Percentiles rank a stretch among this genome's conserved stretches.
Evolutionary conservation across 352 stramenopile genomes (phyloP).

Genomic region (Globisporangium ultimum): DNA sequence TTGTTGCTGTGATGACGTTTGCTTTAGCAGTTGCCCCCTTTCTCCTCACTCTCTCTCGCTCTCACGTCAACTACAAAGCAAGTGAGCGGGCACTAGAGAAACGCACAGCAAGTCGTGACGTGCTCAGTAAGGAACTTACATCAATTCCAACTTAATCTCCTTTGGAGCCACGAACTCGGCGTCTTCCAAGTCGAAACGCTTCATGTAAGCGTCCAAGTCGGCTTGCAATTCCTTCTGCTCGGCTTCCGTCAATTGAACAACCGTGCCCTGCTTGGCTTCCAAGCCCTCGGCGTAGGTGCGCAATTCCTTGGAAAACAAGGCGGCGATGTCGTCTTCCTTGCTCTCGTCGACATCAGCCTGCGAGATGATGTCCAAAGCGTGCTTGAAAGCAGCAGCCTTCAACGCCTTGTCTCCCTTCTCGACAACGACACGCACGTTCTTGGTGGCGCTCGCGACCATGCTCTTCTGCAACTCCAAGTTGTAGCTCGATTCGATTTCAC

Average conservation of each 20-base stretch:
- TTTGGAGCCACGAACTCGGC: conserved; percentile 78
- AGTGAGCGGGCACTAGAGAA: background rate
- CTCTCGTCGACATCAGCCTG: conserved; percentile 60
- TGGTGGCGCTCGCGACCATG: conserved; percentile 72
- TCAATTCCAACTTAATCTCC: conserved; percentile 83
- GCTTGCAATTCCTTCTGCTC: conserved; percentile 84
- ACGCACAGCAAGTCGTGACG: conserved; percentile 1
- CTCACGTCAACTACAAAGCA: background rate
- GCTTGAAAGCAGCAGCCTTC: conserved; percentile 83
- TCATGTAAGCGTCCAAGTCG: conserved; percentile 85
- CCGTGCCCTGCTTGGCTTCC: conserved; percentile 75
- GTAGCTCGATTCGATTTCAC: conserved; percentile 77
- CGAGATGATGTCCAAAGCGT: conserved; percentile 78
- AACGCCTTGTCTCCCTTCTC: conserved; percentile 83
- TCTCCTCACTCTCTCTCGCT: background rate
- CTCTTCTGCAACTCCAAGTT: conserved; percentile 82
- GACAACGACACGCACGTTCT: conserved; percentile 67
- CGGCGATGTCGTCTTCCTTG: conserved; percentile 84
- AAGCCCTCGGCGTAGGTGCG: conserved; percentile 69
- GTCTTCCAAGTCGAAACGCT: conserved; percentile 77
- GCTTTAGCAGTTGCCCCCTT: background rate
- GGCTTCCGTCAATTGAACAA: conserved; percentile 66
- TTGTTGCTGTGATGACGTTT: background rate
- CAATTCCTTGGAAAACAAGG: conserved; percentile 82
- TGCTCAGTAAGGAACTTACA: conserved; percentile 46